These are phyloP conservation scores for Exophiala aquamarina DNA, from an alignment of 2,329 filamentous ascomycete species.

Conservation along the genomic window DNA sequence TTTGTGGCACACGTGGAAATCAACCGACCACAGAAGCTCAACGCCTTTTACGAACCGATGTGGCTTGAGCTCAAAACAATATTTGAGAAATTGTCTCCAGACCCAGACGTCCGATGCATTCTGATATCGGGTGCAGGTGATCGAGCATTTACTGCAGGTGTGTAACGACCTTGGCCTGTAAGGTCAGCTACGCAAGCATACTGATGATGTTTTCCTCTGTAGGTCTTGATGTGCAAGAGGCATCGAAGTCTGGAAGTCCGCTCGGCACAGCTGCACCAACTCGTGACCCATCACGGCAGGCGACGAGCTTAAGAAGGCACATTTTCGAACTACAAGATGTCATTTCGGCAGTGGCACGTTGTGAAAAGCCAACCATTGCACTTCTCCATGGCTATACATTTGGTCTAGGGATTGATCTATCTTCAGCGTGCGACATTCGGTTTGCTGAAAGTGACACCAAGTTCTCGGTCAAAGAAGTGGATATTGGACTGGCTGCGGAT, in stretches of 20 bases:
- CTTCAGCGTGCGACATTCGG: constrained; percentile 44
- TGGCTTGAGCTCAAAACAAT: constrained; percentile 77
- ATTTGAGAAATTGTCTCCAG: constrained; percentile 70
- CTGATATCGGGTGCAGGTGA: constrained; percentile 79
- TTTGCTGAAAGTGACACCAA: constrained; percentile 37
- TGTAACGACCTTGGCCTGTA: neutral
- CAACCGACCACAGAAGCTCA: constrained; percentile 81
- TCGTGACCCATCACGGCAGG: constrained; percentile 64
- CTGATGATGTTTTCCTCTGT: constrained; percentile 33
- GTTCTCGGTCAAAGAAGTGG: constrained; percentile 50
- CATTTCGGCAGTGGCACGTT: constrained; percentile 74
- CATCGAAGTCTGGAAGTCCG: constrained; percentile 49
- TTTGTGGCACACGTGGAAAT: constrained; percentile 90
- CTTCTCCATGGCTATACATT: constrained; percentile 77
- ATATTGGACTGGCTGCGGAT: constrained; percentile 51
- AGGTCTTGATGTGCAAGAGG: constrained; percentile 78
- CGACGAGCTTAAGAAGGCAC: constrained; percentile 62
- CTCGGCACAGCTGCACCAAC: constrained; percentile 38
- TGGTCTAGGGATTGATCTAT: constrained; percentile 71
- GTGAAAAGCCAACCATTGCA: constrained; percentile 87
- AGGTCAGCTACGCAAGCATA: neutral
- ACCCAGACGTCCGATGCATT: constrained; percentile 72
- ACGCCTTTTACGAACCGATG: constrained; percentile 80
- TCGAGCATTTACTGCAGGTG: constrained; percentile 69
- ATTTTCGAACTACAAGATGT: constrained; percentile 79